Base-by-base conservation (phyloP, 2,329 filamentous ascomycete genomes). In the Fusarium dimerum region DNA sequence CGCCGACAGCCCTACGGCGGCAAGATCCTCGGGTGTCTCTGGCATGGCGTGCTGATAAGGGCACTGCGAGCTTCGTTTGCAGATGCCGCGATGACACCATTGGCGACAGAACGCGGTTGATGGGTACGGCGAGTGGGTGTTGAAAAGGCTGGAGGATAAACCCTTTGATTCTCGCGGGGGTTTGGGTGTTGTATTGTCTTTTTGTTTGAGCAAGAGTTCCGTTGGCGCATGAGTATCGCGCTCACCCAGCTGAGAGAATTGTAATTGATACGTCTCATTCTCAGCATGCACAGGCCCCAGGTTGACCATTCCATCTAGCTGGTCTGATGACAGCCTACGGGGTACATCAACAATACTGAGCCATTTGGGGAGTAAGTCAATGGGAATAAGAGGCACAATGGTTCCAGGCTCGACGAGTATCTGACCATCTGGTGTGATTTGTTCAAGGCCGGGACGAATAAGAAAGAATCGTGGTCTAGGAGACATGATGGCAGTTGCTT, bases 331-430 rank as follows among this genome's bases (percentile, higher is more conserved):
- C 12, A 81, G 66, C 47, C 71, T 59, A 6, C 77, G 75, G 3
- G 79, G 77, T 3, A 78, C 67, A 20, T 73, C 76, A 34, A 70
- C 51, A 11, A 80, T 62, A 6, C 75, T 66, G 5, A 81, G 55
- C 70, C 76, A 76, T 2, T 68, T 63, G 0, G 80, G 80, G 0
- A 84, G 73, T 54, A 82, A 71, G 61, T 83, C 80, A 12, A 76
- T 65, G 1, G 80, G 73, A n/a, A 84, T 71, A n/a, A 84, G 72
- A 7, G 81, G 81, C 1, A 83, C 78, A 4, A 79, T 71, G 7
- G 66, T 64, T 3, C 69, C 71, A 0, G 67, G 69, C 2, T 59
- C 56, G 17, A 51, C 47, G 29, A 66, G 36, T 13, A 67, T 45
- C 43, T 59, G 54, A 32, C 65, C 64, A 6, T 41, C 46, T 9